phyloP scores from a whole-genome alignment of 805 yeast species.

The Dipodascus geniculatus region DNA sequence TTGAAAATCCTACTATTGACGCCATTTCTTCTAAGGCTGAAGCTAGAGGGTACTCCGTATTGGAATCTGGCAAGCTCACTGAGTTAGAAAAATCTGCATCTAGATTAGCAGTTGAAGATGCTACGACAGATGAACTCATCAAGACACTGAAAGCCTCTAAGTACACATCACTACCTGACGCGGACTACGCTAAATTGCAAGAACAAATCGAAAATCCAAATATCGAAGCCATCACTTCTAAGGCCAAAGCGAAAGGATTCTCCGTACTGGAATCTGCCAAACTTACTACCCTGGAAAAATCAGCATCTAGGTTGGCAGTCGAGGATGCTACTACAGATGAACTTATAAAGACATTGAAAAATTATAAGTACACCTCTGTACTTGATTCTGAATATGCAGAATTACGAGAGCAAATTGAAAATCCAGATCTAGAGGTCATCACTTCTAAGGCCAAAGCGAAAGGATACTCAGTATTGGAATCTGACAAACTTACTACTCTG shows the following conservation, averaged over 20 bases:
- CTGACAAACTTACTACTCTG: background rate
- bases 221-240: constrained; percentile 10
- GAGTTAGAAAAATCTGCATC: background rate
- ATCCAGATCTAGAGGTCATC: constrained; percentile 13
- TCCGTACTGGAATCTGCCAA: constrained; percentile 18
- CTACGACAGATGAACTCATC: background rate
- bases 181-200: background rate
- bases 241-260: constrained; percentile 21
- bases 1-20: constrained; percentile 9
- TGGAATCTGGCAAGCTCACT: constrained; percentile 9
- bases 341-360: background rate
- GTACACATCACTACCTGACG: background rate
- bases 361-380: background rate
- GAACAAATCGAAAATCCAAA: constrained; percentile 7
- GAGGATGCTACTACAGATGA: constrained; percentile 8
- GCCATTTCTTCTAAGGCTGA: constrained; percentile 13
- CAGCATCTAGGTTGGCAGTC: constrained; percentile 5
- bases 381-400: background rate
- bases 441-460: constrained; percentile 11
- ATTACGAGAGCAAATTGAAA: constrained; percentile 1
- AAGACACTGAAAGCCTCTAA: background rate
- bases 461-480: constrained; percentile 24
- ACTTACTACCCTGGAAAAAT: background rate
- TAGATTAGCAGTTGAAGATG: constrained; percentile 9
- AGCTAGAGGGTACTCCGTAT: constrained; percentile 22